phyloP scores from a whole-genome alignment of 306 rosid genomes.

The Glycyrrhiza uralensis region DNA sequence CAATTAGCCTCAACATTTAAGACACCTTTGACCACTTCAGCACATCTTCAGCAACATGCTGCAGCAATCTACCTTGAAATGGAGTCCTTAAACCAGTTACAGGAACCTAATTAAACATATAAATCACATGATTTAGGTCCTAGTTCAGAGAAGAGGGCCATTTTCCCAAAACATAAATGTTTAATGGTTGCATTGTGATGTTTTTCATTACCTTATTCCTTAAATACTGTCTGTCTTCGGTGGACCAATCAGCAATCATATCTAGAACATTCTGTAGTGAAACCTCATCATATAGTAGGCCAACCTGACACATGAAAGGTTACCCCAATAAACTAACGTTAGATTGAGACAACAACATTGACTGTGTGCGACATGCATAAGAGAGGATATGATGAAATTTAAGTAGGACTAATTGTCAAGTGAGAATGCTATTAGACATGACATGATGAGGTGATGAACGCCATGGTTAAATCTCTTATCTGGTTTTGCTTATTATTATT shows the following conservation, averaged over 20 bases:
- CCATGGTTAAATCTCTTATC: no score
- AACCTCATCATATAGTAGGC: constrained; percentile 73
- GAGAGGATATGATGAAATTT: neutral
- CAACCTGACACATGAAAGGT: constrained; percentile 58
- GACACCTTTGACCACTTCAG: constrained; percentile 36
- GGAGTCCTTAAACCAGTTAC: constrained; percentile 66
- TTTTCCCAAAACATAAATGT: neutral
- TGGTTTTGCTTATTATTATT: no score
- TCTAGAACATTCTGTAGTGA: constrained; percentile 71
- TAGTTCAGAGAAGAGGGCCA: no score
- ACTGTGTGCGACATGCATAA: neutral
- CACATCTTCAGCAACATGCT: constrained; percentile 40
- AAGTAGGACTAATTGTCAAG: neutral
- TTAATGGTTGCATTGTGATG: neutral
- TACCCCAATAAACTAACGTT: neutral
- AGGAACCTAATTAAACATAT: constrained; percentile 54
- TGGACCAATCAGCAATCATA: constrained; percentile 80
- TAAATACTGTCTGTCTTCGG: constrained; percentile 63
- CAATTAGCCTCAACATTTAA: neutral
- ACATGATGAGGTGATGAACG: no score
- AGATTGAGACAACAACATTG: neutral
- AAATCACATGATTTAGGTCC: neutral
- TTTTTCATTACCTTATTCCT: constrained; percentile 62
- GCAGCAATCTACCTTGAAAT: constrained; percentile 46
- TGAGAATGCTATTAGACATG: no score